These are phyloP conservation scores for Agaricus subrufescens DNA, from an alignment of 768 basidiomycete genomes.

Conservation along the genomic window DNA sequence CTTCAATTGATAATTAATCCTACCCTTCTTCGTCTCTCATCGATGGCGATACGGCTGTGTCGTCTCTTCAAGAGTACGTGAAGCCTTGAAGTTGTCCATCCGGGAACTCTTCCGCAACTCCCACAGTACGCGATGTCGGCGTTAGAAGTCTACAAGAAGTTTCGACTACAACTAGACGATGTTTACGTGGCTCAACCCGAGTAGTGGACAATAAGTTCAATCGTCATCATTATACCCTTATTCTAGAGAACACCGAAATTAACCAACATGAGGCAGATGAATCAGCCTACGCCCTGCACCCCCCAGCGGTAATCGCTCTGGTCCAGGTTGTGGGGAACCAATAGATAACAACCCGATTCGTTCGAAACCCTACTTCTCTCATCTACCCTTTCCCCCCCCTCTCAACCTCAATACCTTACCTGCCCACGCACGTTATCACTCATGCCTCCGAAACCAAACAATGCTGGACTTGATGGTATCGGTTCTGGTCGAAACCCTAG, in stretches of 20 bases:
- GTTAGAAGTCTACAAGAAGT: too few species aligned
- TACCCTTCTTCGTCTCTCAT: too few species aligned
- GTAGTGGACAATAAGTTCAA: not conserved
- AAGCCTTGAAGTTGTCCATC: too few species aligned
- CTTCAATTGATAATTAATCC: too few species aligned
- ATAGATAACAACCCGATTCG: not conserved
- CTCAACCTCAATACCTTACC: too few species aligned
- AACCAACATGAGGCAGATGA: slow-evolving; percentile 3
- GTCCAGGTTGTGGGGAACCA: not conserved
- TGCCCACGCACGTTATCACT: not conserved
- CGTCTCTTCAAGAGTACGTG: too few species aligned
- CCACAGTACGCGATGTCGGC: too few species aligned
- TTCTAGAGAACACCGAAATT: not conserved
- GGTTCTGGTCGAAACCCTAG: not conserved
- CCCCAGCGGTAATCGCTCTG: not conserved
- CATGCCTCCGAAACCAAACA: not conserved
- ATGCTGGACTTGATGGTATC: not conserved
- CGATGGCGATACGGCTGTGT: too few species aligned
- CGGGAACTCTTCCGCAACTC: too few species aligned
- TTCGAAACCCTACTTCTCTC: not conserved
- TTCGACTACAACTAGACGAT: too few species aligned
- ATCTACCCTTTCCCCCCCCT: not conserved
- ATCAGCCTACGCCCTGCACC: not conserved
- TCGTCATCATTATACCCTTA: not conserved
- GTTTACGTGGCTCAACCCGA: not conserved